phyloP scores from a whole-genome alignment of 1,284 basidiomycete genomes.

The Ganoderma sinense region DNA sequence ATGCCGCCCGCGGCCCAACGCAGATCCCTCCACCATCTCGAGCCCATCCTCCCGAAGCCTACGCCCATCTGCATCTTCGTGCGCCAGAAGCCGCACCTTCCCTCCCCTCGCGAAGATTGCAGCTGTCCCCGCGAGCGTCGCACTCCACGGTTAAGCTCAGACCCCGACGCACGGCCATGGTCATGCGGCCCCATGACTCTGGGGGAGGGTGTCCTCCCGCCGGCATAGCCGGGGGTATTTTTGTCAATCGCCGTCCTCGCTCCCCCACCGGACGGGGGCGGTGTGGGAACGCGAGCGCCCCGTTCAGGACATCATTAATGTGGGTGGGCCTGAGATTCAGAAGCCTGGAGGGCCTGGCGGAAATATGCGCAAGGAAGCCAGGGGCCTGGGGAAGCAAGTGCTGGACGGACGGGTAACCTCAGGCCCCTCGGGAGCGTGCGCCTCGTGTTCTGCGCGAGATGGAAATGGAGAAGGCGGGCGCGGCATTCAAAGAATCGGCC shows the following conservation, averaged over 20 bases:
- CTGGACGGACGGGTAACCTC: background rate
- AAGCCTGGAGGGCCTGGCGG: background rate
- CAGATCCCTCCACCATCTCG: background rate
- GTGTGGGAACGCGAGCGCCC: background rate
- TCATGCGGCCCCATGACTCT: background rate
- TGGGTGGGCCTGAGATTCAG: background rate
- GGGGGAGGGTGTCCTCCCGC: background rate
- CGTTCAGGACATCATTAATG: background rate
- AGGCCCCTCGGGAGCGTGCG: background rate
- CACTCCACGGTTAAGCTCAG: slow-evolving; percentile 9
- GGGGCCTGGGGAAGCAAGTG: background rate
- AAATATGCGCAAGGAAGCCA: no score
- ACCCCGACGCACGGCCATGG: background rate
- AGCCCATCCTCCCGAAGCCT: background rate
- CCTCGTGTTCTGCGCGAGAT: background rate
- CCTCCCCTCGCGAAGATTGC: background rate
- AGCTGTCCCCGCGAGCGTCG: slow-evolving; percentile 2
- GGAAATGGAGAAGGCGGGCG: background rate
- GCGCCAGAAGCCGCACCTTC: background rate
- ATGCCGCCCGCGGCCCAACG: background rate
- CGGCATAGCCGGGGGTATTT: background rate
- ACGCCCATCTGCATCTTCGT: background rate
- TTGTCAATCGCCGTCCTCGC: slow-evolving; percentile 6
- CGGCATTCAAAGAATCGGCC: slow-evolving; percentile 13
- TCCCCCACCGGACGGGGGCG: background rate